phyloP scores from a whole-genome alignment of 2,329 filamentous ascomycete species.

The Venturiaceae sp. region DNA sequence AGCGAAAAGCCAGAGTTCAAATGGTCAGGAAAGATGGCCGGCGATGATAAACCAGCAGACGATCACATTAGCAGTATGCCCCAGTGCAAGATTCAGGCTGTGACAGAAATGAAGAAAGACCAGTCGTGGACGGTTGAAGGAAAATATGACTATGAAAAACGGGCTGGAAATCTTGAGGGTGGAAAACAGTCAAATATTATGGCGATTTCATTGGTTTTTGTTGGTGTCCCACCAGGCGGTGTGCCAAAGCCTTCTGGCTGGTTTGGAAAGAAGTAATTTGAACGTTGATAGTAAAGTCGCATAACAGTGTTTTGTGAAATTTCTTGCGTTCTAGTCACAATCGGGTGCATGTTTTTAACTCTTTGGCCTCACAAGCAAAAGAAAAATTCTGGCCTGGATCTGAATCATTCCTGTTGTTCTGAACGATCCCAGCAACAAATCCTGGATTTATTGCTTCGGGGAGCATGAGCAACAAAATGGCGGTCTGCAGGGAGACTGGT shows the following conservation, averaged over 20 bases:
- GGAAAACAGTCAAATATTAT: not conserved
- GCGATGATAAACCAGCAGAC: not conserved
- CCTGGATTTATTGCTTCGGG: no score
- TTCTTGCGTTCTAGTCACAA: no score
- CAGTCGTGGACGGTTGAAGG: slow-evolving; percentile 1
- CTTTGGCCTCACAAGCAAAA: no score
- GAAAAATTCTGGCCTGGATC: no score
- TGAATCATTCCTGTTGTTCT: no score
- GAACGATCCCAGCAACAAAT: no score
- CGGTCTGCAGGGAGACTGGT: no score
- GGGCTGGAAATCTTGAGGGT: not conserved
- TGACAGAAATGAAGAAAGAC: not conserved
- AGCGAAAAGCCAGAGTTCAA: not conserved
- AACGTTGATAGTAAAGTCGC: no score
- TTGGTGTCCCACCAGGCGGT: not conserved
- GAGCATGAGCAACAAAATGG: no score
- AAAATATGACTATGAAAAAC: slow-evolving; percentile 2
- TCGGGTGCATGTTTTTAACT: no score
- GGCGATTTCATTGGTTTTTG: slow-evolving; percentile 6
- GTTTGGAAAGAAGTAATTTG: no score
- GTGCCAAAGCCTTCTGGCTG: not conserved
- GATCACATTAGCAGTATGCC: slow-evolving; percentile 6
- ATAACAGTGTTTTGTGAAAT: no score
- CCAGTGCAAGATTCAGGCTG: not conserved
- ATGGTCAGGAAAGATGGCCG: not conserved